Evolutionary conservation across 768 basidiomycete species (phyloP), one percentile per base, ranked within the genome.

Genomic region (Mycena haematopus): DNA sequence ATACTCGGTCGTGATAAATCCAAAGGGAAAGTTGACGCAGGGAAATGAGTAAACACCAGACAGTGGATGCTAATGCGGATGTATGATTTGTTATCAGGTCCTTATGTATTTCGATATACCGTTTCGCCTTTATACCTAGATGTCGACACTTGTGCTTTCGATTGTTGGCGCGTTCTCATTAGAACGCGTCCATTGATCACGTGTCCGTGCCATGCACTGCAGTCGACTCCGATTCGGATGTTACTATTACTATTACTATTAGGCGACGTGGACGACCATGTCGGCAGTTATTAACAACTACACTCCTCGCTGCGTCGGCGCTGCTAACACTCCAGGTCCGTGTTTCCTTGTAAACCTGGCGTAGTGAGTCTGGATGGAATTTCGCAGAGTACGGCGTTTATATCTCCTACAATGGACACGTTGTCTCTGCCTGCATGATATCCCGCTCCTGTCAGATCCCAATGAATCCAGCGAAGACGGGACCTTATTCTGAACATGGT

Each of bases 401-500:
- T 80, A 80, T 88, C 75, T 88, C 91, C 73, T 82, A 85, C 69
- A 82, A 85, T 63, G 82, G 83, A 53, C 80, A 79, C 56, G 82
- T 84, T 70, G 72, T 86, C 55, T 86, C 86, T 5, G 73, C 84
- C 85, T 82, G 80, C 91, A 92, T 71, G 91, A 92, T 79, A 85
- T 92, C 74, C 88, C 90, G 4, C 88, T 92, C 70, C 90, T 90
- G 17, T 11, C 59, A 1, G 38, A 19, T 33, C 17, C 73, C 5
- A 44, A n/a, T 33, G 38, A 53, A 58, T 87, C 90, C 74, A 83
- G 83, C 76, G 31, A 35, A 2, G 40, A 38, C 27, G 82, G 76
- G 86, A 86, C 73, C 86, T 86, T 70, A 83, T 89, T 77, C 77
- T 91, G 73, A 91, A 91, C 85, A 91, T 92, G 87, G 76, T 90